Percentiles rank a stretch among this genome's conserved stretches.
These are phyloP conservation scores for Garcia nutans DNA, from an alignment of 345 rosid genomes.

Conservation along the genomic window DNA sequence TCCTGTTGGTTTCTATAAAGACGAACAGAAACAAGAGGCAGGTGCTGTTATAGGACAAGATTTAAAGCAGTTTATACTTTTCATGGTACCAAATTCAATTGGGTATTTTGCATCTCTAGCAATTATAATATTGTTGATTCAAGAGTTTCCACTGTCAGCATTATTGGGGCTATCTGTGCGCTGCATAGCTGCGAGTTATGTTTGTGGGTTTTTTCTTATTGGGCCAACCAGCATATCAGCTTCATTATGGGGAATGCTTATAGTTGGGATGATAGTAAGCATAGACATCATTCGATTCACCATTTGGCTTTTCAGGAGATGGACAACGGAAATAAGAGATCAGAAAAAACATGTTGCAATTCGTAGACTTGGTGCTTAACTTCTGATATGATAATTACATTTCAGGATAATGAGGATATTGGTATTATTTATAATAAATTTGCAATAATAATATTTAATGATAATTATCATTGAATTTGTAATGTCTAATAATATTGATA, in stretches of 20 bases:
- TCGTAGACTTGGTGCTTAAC: too few relatives aligned
- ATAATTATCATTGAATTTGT: too few relatives aligned
- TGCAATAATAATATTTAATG: too few relatives aligned
- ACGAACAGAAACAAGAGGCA: neutral
- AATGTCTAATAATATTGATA: too few relatives aligned
- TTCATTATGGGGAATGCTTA: neutral
- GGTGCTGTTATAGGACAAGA: neutral
- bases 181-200: constrained; percentile 4
- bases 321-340: too few relatives aligned
- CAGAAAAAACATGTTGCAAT: too few relatives aligned
- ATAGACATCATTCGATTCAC: neutral
- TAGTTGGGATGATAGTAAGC: neutral
- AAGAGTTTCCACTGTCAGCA: neutral
- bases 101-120: neutral
- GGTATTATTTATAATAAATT: too few relatives aligned
- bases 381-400: too few relatives aligned
- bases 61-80: neutral
- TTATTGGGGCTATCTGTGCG: constrained; percentile 1
- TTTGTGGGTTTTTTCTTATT: neutral
- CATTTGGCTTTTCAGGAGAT: too few relatives aligned
- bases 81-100: neutral
- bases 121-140: neutral
- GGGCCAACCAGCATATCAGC: neutral
- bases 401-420: too few relatives aligned
- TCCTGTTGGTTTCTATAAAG: neutral